Conservation (phyloP, 768 basidiomycete genomes). For the Russula compacta region DNA sequence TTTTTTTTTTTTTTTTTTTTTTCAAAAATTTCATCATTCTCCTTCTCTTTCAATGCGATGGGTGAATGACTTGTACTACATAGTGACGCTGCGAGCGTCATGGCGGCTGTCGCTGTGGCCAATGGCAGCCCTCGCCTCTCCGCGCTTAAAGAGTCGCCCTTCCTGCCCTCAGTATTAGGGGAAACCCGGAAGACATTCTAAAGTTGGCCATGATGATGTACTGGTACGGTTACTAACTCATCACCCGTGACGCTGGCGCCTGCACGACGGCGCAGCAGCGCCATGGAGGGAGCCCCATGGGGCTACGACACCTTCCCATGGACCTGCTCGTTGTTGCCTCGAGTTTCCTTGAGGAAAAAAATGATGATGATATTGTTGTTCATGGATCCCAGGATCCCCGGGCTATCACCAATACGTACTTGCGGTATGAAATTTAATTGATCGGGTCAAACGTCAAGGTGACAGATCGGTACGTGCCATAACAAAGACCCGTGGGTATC, state of each 20-base stretch:
- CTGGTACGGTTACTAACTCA: not conserved
- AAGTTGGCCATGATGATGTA: not conserved
- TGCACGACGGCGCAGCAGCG: not conserved
- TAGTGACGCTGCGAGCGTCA: conserved; percentile 27
- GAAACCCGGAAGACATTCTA: conserved; percentile 5
- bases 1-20: too few relatives aligned
- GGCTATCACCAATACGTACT: not conserved
- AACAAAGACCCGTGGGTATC: too few relatives aligned
- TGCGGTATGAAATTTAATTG: not conserved
- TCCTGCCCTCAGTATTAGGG: conserved; percentile 26
- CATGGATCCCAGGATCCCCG: too few relatives aligned
- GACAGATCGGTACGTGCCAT: not conserved
- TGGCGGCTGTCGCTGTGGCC: conserved; percentile 25
- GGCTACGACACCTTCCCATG: not conserved
- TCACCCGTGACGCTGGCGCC: not conserved
- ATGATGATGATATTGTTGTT: too few relatives aligned
- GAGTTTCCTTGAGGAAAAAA: not conserved
- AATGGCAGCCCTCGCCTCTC: conserved; percentile 22
- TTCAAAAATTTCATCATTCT: not conserved
- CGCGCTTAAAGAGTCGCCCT: conserved; percentile 25
- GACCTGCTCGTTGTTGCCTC: not conserved
- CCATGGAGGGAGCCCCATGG: not conserved
- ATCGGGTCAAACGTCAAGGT: not conserved
- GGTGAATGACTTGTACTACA: not conserved
- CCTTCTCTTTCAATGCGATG: not conserved